Base-by-base conservation (phyloP, 257 asterid species). In the Cruciata laevipes region DNA sequence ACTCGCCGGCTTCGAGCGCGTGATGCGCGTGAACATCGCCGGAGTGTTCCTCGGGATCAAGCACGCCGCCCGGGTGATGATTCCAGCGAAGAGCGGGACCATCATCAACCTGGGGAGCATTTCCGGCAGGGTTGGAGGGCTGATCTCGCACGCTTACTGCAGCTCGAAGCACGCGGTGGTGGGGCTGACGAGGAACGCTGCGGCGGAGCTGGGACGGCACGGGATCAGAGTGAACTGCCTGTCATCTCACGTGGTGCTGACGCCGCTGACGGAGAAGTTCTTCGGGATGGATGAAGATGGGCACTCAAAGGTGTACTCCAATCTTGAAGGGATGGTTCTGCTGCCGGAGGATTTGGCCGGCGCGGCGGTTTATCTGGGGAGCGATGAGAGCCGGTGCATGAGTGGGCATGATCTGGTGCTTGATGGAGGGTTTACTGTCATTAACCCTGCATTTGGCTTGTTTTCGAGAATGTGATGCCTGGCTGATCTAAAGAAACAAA, bases 11-110 rank as follows among this genome's bases (percentile, higher is more conserved):
- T 61, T 61, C 47, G 66, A 61, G 11, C 66, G 69, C 2, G 70
- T 82, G 13, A 40, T 80, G n/a, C 25, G n/a, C 0, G 72, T 76
- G 13, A 82, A 82, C 67, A 67, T 82, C 14, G 13, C 72, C 0
- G 82, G 89, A 0, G 57, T 56, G 18, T 75, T 79, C 53, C 61
- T 76, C 3, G 83, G 89, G 0, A 65, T 76, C 25, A 84, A 84
- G 59, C 86, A 84, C 12, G 86, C 86, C 0, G 83, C 86, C 0
- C 63, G 80, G 0, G 81, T 62, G 20, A 84, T 84, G 89, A 67
- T 76, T 60, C 85, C 76, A 0, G 57, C 49, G 5, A 37, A 67
- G 0, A 7, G 67, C 1, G 87, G 87, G 4, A 38, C 66, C 75
- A 82, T 84, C 14, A 65, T 82, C 8, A 13, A 63, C 16, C 77